Evolutionary conservation across 2,329 filamentous ascomycete species (phyloP).

Genomic region (Botrytis fabae): DNA sequence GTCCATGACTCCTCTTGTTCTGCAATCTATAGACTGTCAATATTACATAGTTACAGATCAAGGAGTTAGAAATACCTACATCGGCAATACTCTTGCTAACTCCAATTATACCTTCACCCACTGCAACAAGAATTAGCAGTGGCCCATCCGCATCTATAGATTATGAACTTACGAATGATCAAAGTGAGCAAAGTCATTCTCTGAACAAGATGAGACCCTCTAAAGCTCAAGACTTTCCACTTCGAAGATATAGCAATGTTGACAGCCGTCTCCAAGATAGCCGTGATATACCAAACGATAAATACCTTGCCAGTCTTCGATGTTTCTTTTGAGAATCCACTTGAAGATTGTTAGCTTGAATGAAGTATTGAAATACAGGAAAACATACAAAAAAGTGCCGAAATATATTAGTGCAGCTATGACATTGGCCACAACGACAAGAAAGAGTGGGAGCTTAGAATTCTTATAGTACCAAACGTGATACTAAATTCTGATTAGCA

Average conservation of each 20-base stretch:
- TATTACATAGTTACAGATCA: neutral
- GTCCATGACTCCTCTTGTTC: slow-evolving; percentile 5
- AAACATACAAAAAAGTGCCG: slow-evolving; percentile 28
- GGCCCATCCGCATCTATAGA: neutral
- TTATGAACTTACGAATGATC: slow-evolving; percentile 46
- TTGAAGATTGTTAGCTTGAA: neutral
- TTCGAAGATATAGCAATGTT: slow-evolving; percentile 32
- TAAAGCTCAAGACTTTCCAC: slow-evolving; percentile 49
- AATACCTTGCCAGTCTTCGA: neutral
- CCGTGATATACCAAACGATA: slow-evolving; percentile 32
- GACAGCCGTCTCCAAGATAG: slow-evolving; percentile 30
- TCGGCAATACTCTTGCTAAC: slow-evolving; percentile 32
- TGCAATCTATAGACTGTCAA: slow-evolving; percentile 8
- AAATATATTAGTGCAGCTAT: slow-evolving; percentile 34
- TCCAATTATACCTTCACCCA: slow-evolving; percentile 36
- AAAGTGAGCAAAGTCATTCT: slow-evolving; percentile 59
- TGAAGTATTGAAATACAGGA: no score
- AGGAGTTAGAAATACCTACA: slow-evolving; percentile 19
- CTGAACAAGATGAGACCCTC: slow-evolving; percentile 58
- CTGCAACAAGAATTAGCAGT: slow-evolving; percentile 9
- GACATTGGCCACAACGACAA: slow-evolving; percentile 27
- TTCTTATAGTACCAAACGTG: slow-evolving; percentile 33
- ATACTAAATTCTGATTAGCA: slow-evolving; percentile 19
- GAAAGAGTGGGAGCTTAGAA: slow-evolving; percentile 26
- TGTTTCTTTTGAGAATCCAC: slow-evolving; percentile 3